A percentile compares a stretch with the other conserved stretches of the same genome.
Evolutionary conservation across 257 asterid species (phyloP).

Genomic region (Nemophila menziesii): DNA sequence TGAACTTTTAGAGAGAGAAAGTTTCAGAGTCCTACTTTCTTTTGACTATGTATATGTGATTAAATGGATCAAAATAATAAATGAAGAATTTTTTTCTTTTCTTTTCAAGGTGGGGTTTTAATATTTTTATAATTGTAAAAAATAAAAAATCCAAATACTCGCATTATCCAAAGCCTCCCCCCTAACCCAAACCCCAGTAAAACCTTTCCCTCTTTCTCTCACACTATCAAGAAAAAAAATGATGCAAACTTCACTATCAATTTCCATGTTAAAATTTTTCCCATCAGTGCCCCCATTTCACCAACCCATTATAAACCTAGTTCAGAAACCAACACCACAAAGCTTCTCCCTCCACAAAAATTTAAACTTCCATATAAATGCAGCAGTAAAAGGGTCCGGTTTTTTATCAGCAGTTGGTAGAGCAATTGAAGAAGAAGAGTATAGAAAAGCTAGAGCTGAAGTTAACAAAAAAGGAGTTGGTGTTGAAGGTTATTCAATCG

Average conservation of each 20-base stretch:
- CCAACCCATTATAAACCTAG: neutral
- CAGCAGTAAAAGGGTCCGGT: conserved; percentile 32
- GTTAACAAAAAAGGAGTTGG: conserved; percentile 51
- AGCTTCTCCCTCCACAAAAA: neutral
- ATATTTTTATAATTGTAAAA: too few relatives aligned
- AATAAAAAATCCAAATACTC: neutral
- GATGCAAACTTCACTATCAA: neutral
- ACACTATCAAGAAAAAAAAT: neutral
- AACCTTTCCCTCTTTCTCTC: neutral
- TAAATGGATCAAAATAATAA: too few relatives aligned
- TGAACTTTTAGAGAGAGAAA: too few relatives aligned
- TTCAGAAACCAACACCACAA: neutral
- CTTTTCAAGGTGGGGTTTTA: too few relatives aligned
- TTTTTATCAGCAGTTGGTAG: conserved; percentile 73
- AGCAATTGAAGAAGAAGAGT: conserved; percentile 87
- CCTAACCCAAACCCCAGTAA: neutral
- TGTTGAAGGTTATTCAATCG: conserved; percentile 62
- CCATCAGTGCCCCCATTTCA: too few relatives aligned
- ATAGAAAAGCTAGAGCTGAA: conserved; percentile 89
- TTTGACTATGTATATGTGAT: too few relatives aligned
- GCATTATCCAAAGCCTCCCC: neutral
- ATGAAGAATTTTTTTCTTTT: too few relatives aligned
- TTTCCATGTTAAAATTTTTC: neutral
- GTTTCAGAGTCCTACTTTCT: too few relatives aligned
- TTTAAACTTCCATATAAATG: neutral